These are phyloP conservation scores for Rhizoclosmatium globosum DNA, from an alignment of 192 early-diverging fungal genomes.

Conservation along the genomic window DNA sequence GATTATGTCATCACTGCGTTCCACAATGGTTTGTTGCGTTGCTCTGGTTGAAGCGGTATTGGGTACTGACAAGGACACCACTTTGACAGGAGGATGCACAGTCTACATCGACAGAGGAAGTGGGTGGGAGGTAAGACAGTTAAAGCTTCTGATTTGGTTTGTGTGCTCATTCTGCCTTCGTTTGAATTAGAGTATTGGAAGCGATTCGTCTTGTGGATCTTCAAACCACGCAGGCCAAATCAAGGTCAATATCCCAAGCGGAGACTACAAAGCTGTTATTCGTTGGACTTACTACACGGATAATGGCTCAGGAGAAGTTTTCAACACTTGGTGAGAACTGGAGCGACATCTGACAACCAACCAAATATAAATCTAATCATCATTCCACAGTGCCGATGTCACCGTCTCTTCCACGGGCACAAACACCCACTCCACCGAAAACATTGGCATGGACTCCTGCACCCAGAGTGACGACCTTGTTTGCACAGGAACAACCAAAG, in stretches of 20 bases:
- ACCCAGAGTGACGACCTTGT: conserved; percentile 5
- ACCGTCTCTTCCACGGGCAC: conserved; percentile 5
- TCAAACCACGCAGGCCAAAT: conserved; percentile 3
- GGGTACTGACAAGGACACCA: not conserved
- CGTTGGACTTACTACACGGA: conserved; percentile 18
- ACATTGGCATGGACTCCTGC: not conserved
- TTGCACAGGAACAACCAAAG: conserved; percentile 8
- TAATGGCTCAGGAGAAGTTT: conserved; percentile 18
- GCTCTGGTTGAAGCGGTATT: not conserved
- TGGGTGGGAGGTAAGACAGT: conserved; percentile 4
- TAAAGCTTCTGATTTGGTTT: not conserved
- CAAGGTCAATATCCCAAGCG: not conserved
- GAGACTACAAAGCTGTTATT: conserved; percentile 1
- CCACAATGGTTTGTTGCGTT: not conserved
- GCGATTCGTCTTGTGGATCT: not conserved
- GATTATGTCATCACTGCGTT: conserved; percentile 7
- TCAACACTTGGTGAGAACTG: conserved; percentile 26
- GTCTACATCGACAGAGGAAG: not conserved
- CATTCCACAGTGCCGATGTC: conserved; percentile 7
- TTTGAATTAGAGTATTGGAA: not conserved
- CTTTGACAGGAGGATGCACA: not conserved
- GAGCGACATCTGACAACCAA: not conserved
- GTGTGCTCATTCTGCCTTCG: not conserved
- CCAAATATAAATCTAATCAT: too few relatives aligned
- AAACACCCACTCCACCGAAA: not conserved